Conservation (phyloP, 2,329 filamentous ascomycete genomes). For the Alternaria tenuissima region DNA sequence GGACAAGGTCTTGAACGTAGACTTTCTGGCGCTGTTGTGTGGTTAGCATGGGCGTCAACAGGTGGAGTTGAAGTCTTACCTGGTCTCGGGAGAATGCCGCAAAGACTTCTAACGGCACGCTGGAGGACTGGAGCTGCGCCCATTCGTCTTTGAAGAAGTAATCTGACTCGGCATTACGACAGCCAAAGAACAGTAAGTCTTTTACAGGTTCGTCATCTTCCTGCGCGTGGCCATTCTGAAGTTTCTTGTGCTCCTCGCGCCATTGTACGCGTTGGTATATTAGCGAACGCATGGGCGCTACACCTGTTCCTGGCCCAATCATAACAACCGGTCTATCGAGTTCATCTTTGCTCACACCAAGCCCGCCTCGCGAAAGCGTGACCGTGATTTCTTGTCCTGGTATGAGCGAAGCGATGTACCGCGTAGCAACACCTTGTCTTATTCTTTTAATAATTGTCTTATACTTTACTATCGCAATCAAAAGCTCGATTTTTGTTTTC, state of each 20-base stretch:
- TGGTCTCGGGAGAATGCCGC: conserved; percentile 78
- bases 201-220: conserved; percentile 7
- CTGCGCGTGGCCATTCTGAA: not conserved
- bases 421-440: conserved; percentile 87
- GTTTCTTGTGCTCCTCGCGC: conserved; percentile 34
- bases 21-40: conserved; percentile 60
- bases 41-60: not conserved
- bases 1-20: conserved; percentile 73
- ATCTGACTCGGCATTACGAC: conserved; percentile 76
- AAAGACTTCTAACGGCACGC: conserved; percentile 61
- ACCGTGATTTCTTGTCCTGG: conserved; percentile 68
- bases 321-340: conserved; percentile 71
- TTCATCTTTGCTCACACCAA: conserved; percentile 53
- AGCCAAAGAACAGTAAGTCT: conserved; percentile 80
- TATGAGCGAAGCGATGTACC: conserved; percentile 76
- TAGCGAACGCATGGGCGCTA: conserved; percentile 83
- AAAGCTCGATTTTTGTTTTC: conserved; percentile 69
- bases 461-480: conserved; percentile 91
- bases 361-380: conserved; percentile 62
- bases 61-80: conserved; percentile 27
- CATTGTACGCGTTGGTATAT: conserved; percentile 72
- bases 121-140: conserved; percentile 56
- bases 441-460: conserved; percentile 84
- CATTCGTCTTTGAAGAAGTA: conserved; percentile 86
- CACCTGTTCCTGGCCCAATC: conserved; percentile 84